phyloP scores from a whole-genome alignment of 1,284 basidiomycete species.

The Takashimella koratensis region DNA sequence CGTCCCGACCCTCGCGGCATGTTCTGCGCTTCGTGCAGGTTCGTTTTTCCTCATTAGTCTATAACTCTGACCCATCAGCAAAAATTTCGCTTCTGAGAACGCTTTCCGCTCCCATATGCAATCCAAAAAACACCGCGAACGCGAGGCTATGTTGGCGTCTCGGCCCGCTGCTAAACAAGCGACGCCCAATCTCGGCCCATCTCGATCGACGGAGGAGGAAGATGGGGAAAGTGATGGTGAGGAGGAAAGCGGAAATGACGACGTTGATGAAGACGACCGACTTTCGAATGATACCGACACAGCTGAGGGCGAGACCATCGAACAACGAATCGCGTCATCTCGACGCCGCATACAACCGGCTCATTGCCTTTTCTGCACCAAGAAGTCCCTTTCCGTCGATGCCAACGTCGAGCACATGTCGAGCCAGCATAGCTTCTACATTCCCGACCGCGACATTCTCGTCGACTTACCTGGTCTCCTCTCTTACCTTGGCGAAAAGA shows the following conservation, averaged over 20 bases:
- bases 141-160: no score
- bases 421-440: conserved; percentile 83
- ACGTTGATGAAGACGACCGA: conserved; percentile 54
- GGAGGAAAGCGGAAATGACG: conserved; percentile 39
- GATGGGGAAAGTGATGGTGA: conserved; percentile 9
- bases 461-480: conserved; percentile 78
- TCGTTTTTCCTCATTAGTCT: conserved; percentile 12
- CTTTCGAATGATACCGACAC: conserved; percentile 28
- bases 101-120: conserved; percentile 81
- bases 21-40: conserved; percentile 81
- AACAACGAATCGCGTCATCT: conserved; percentile 71
- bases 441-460: conserved; percentile 90
- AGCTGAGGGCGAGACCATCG: conserved; percentile 56
- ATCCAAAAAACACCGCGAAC: conserved; percentile 88
- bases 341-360: conserved; percentile 58
- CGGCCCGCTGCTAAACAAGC: conserved; percentile 22
- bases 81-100: conserved; percentile 84
- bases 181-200: background rate
- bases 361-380: conserved; percentile 83
- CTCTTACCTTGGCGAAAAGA: conserved; percentile 86
- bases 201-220: background rate
- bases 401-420: conserved; percentile 86
- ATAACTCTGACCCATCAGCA: conserved; percentile 55
- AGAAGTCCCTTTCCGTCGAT: conserved; percentile 56
- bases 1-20: conserved; percentile 62